Evolutionary conservation across 1,284 basidiomycete genomes (phyloP), one percentile per base, ranked within the genome.

Genomic region (Naganishia sp.): DNA sequence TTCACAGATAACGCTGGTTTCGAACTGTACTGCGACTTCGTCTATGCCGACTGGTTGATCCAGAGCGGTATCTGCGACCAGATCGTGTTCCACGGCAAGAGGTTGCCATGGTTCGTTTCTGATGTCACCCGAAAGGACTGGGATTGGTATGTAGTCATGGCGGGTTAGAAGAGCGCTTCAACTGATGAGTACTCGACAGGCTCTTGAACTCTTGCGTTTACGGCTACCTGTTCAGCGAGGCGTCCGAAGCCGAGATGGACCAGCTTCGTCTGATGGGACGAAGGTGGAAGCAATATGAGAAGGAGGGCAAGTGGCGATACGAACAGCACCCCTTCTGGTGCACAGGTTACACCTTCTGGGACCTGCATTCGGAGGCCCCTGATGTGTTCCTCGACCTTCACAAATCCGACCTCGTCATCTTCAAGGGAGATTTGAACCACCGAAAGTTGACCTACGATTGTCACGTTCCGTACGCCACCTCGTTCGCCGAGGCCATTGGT

Each of bases 231-330:
- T 95, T 96, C 85, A 86, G 89, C 5, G 87, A 89, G 63, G 88
- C 87, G 15, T 83, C 84, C 16, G 91, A 94, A 50, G 84, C 84
- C 50, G 92, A 98, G 78, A 81, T 91, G 66, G 89, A 90, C 72
- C 89, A 90, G 53, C 83, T 98, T 63, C 85, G 88, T 65, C 83
- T 86, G 64, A 85, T 98, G 66, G 95, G 93, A 56, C 79, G 84
- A 70, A 86, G 95, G 59, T 98, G 94, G 94, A 96, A 97, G 89
- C 86, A 91, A 86, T 99, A 97, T 78, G 93, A 93, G 79, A 88
- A 86, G 75, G 88, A 95, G 76, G 92, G 92, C 54, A 91, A 88
- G 82, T 96, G 92, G 90, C 85, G 92, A 43, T 69, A 69, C 56
- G 46, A 63, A 36, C 65, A 65, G 60, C 95, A 97, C 74, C 92